Conservation (phyloP, 1,139 yeast species). For the Yamadazyma dushanensis region DNA sequence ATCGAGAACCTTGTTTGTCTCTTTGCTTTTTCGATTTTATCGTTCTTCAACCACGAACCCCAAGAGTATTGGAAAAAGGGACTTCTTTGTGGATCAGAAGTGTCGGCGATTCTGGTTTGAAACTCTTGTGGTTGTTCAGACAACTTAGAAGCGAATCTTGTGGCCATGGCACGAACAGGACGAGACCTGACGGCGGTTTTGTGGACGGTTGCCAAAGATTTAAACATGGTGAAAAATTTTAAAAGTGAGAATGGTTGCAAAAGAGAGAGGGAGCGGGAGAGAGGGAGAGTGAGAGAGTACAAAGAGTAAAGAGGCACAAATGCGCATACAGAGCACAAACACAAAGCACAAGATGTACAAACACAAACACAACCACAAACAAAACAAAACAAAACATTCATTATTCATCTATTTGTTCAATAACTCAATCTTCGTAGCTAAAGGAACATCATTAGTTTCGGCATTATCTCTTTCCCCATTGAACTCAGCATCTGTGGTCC, state of each 20-base stretch:
- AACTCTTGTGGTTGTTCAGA: conserved; percentile 32
- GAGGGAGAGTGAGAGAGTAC: no score
- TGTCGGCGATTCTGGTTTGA: conserved; percentile 56
- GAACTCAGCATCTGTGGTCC: conserved; percentile 32
- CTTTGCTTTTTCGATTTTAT: conserved; percentile 66
- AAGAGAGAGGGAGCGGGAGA: no score
- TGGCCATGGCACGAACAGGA: not conserved
- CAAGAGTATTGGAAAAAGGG: conserved; percentile 85
- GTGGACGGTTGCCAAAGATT: no score
- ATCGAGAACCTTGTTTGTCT: conserved; percentile 84
- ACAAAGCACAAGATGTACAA: no score
- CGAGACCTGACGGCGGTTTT: not conserved
- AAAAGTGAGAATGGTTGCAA: no score
- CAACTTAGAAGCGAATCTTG: conserved; percentile 6
- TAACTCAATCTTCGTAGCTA: conserved; percentile 31
- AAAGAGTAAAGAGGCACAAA: no score
- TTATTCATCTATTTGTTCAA: conserved; percentile 24
- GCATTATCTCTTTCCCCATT: conserved; percentile 27
- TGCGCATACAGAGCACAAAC: no score
- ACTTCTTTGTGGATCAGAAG: conserved; percentile 67
- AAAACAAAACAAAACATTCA: no score
- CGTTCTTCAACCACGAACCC: conserved; percentile 93
- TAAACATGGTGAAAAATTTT: no score
- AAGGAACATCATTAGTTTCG: conserved; percentile 22
- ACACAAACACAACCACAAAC: no score